Conservation (phyloP, 2,329 filamentous ascomycete genomes). For the Sclerotinia borealis region DNA sequence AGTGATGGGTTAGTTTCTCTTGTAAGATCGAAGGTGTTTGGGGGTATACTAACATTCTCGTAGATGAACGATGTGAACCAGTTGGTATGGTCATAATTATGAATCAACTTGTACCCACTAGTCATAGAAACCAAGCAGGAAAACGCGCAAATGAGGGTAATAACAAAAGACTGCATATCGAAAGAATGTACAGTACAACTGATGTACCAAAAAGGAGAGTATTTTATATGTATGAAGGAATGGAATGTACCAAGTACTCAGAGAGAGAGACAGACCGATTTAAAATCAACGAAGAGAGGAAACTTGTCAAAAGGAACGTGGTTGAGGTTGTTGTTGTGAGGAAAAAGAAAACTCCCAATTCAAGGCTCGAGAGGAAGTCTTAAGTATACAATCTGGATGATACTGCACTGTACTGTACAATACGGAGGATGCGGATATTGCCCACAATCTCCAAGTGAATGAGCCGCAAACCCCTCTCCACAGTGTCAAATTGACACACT, state of each 20-base stretch:
- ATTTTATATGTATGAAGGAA: not conserved
- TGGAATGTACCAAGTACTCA: not conserved
- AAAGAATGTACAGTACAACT: not conserved
- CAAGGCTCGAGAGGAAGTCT: not conserved
- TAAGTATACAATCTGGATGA: not conserved
- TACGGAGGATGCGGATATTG: not conserved
- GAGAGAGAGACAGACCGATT: not conserved
- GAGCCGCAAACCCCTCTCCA: not conserved
- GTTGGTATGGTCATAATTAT: constrained; percentile 21
- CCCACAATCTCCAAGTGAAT: not conserved
- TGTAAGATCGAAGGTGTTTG: not conserved
- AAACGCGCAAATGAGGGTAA: not conserved
- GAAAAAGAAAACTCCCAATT: not conserved
- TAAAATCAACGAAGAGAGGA: not conserved
- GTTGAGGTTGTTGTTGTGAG: not conserved
- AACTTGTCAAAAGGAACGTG: not conserved
- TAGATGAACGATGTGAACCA: constrained; percentile 22
- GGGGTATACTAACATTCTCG: constrained; percentile 13
- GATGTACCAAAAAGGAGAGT: not conserved
- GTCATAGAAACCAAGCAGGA: not conserved
- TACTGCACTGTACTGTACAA: too few species aligned
- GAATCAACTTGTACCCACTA: constrained; percentile 17
- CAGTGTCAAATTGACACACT: not conserved
- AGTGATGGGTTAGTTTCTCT: not conserved
- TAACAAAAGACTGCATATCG: constrained; percentile 3